Evolutionary conservation across 805 yeast species (phyloP), one percentile per base, ranked within the genome.

Genomic region (Zygosaccharomyces bisporus): DNA sequence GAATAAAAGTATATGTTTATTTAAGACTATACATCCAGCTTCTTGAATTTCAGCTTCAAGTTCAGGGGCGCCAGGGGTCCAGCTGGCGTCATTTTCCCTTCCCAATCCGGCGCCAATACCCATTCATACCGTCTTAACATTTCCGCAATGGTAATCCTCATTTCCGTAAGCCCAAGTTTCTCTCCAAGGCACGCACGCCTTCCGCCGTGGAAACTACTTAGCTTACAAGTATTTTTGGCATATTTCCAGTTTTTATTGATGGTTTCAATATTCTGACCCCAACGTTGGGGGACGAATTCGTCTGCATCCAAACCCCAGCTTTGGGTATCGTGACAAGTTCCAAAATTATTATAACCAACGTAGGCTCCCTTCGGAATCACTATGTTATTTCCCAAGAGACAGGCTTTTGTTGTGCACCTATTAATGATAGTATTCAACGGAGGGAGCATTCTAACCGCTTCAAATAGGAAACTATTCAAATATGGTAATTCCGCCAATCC

Each of bases 121-220:
- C 78, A 45, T 17, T 63, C 57, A 49, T 64, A 79, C 1, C 58
- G 53, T 20, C 49, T 56, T 10, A 78, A 43, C 9, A 77, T 52
- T 31, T 62, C 64, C 5, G 60, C 55, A 4, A 77, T 39, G 7
- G 73, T 65, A 9, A 68, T 56, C 47, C 72, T 70, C 20, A 71
- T 59, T 52, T 77, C 77, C 31, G 61, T 57, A 6, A 79, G 58
- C 1, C 82, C 83, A 56, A 76, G 70, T 50, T 75, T 74, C 51
- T 79, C 83, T 4, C 84, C 84, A 14, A 79, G 57, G 56, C 84
- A 79, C 0, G 82, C 81, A 35, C 84, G 60, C 50, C 67, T 74
- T 7, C 83, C 72, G 5, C 84, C 84, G 56, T 79, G 83, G 49
- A 79, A 79, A 0, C 81, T 72, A 3, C 79, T 73, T 13, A 79